phyloP scores from a whole-genome alignment of 2,329 filamentous ascomycete species.

The Pleomassaria siparia region DNA sequence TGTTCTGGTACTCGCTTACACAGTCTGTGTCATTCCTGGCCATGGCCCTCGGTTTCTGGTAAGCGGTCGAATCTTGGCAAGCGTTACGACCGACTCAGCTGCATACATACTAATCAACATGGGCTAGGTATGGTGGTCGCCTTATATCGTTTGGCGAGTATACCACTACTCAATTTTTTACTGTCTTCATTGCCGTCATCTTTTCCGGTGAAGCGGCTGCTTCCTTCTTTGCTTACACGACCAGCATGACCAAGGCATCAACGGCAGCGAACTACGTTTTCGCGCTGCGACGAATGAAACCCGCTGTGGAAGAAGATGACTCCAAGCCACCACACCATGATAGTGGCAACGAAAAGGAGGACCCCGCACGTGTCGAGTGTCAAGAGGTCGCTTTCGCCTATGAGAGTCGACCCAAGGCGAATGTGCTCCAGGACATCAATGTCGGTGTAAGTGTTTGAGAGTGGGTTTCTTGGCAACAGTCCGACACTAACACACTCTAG shows the following conservation, averaged over 20 bases:
- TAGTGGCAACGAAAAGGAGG: conserved; percentile 29
- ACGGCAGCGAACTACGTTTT: conserved; percentile 67
- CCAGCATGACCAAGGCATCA: conserved; percentile 96
- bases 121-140: conserved; percentile 37
- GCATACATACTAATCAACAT: conserved; percentile 30
- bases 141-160: conserved; percentile 52
- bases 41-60: conserved; percentile 41
- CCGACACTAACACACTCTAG: conserved; percentile 3
- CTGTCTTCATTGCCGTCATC: conserved; percentile 82
- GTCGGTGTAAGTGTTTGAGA: conserved; percentile 51
- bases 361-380: conserved; percentile 33
- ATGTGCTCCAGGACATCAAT: conserved; percentile 80
- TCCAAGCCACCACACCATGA: conserved; percentile 36
- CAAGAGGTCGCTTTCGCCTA: conserved; percentile 79
- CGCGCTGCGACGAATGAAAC: conserved; percentile 43
- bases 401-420: conserved; percentile 73
- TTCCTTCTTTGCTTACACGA: conserved; percentile 88
- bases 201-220: conserved; percentile 91
- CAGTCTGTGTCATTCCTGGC: conserved; percentile 68
- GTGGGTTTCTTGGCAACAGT: neutral
- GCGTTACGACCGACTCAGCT: no score
- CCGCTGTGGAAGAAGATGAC: conserved; percentile 42
- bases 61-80: neutral
- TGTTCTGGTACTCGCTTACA: conserved; percentile 80
- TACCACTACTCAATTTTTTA: conserved; percentile 82